Evolutionary conservation across 345 rosid species (phyloP), one percentile per base, ranked within the genome.

Genomic region (Durio zibethinus): DNA sequence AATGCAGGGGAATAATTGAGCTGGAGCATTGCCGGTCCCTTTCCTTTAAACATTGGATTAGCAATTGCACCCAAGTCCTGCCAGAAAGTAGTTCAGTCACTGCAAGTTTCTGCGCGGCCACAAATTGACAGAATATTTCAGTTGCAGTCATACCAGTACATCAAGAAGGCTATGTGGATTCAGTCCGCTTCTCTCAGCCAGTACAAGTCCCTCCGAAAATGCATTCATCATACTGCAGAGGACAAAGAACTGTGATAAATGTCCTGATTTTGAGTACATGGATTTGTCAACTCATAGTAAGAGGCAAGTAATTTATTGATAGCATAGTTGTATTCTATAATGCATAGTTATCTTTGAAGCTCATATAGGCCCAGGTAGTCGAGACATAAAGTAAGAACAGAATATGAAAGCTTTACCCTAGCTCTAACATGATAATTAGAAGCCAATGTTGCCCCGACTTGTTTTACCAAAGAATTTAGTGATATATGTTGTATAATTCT

Each of bases 201-300:
- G 85, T 48, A 85, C 97, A 68, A 96, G 90, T 67, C 98, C 99
- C 84, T 96, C 97, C 0, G 99, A 93, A 76, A 93, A 96, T 12
- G 99, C 88, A 16, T 87, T 92, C 99, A 96, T 90, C 98, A 96
- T 76, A 74, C 97, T 94, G 85, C 57, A 36, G 52, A 75, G 7
- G 2, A 77, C 18, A 68, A 64, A 31, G 43, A 45, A 67, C 12
- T 20, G 23, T 18, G 47, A 52, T 20, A 16, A 52, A 47, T 36
- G 10, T 56, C 67, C 66, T 5, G 31, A 56, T 61, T 73, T 73
- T 8, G 10, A 78, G 33, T 25, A 43, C 52, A 57, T 7, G 4
- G 42, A 50, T 29, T 71, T 18, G 9, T 48, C 14, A 43, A 27
- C 20, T 20, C 14, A 27, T 16, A 38, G 6, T 31, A 35, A 53